Evolutionary conservation across 2,329 filamentous ascomycete species (phyloP), one percentile per base, ranked within the genome.

Genomic region (Cercospora canescens): DNA sequence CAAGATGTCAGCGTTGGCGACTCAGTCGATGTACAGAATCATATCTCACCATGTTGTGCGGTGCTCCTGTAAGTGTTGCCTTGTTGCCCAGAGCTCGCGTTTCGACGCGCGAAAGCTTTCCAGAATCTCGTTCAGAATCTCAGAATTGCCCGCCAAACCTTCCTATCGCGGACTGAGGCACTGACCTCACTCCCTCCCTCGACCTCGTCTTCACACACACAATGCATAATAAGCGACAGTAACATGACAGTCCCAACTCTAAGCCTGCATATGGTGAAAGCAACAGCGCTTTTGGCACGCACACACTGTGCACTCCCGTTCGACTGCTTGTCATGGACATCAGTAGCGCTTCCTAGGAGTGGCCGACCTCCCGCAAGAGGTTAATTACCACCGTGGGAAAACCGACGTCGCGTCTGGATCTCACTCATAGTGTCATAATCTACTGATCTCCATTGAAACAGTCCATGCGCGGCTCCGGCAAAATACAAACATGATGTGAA

Each of bases 21-120:
- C 7, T 52, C 45, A 52, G 11, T 7, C 14, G 9, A 6, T 14
- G n/a, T 11, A 24, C 1, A 52, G 7, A 12, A 6, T 12, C 3
- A 11, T 9, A 12, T 24, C 63, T 56, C 39, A 65, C 63, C 63
- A 65, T 65, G 8, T 24, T 61, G 32, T 48, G 48, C 14, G 63
- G 63, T 52, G 57, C 28, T 21, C n/a, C 26, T 60, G 34, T 50
- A 57, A 32, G 24, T 48, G 21, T 41, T 45, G 35, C 39, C 6
- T n/a, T 28, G 57, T 60, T 60, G 12, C 34, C 18, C n/a, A 28
- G 24, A 41, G 35, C 57, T 41, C 57, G 57, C 39, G 57, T 60
- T 37, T 37, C 34, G 9, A 48, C 35, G 39, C 57, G 57, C 37
- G 57, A 60, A 60, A 60, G 57, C 57, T 60, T 60, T 48, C 24